Percentiles rank a stretch among this genome's conserved stretches.
These are phyloP conservation scores for Triglochin maritima DNA, from an alignment of 106 monocot genomes.

Conservation along the genomic window DNA sequence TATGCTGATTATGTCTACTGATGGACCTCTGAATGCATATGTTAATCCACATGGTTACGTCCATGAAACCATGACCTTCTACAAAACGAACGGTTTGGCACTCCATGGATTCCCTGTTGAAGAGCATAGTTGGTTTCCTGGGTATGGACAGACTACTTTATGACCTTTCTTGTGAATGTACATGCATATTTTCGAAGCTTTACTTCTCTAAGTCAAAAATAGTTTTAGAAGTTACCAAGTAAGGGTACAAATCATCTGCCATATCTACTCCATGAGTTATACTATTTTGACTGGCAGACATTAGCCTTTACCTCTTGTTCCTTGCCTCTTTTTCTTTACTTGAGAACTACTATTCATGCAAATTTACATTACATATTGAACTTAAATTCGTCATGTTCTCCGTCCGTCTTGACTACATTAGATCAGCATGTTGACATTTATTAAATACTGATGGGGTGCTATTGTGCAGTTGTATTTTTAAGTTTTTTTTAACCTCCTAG, in stretches of 20 bases:
- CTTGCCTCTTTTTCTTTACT: too few species aligned
- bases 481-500: too few species aligned
- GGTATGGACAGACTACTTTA: slow-evolving; percentile 32
- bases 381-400: too few species aligned
- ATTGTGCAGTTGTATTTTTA: too few species aligned
- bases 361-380: too few species aligned
- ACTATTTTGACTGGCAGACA: not conserved
- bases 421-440: too few species aligned
- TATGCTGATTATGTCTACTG: slow-evolving; percentile 95
- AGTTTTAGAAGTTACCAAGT: not conserved
- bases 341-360: too few species aligned
- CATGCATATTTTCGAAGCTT: not conserved
- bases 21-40: slow-evolving; percentile 92
- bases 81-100: slow-evolving; percentile 47
- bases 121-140: slow-evolving; percentile 98
- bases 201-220: not conserved
- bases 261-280: not conserved
- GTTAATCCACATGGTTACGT: slow-evolving; percentile 84
- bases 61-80: slow-evolving; percentile 78
- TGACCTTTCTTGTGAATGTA: not conserved
- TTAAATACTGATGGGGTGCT: too few species aligned
- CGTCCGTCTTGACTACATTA: too few species aligned
- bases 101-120: slow-evolving; percentile 47
- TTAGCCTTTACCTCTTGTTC: not conserved
- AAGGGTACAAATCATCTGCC: not conserved